Conservation (phyloP, 495 filamentous ascomycete genomes). For the Xylaria scruposa region DNA sequence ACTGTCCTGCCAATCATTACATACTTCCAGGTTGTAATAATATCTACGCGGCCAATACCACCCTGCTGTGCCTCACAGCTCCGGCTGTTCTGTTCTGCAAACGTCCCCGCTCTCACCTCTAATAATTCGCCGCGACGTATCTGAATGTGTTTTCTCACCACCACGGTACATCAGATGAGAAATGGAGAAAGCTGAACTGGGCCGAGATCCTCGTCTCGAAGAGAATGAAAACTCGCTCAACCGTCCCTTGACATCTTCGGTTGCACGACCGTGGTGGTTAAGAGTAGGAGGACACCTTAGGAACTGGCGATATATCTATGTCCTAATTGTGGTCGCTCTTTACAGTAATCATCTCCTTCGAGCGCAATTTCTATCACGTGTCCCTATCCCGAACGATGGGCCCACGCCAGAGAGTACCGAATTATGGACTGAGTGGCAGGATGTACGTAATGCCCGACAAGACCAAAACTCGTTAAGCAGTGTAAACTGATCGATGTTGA, state of each 20-base stretch:
- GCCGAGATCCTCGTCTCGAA: neutral
- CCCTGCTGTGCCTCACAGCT: slow-evolving; percentile 8
- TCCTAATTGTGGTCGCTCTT: slow-evolving; percentile 16
- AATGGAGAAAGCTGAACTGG: neutral
- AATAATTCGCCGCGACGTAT: neutral
- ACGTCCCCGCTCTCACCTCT: slow-evolving; percentile 4
- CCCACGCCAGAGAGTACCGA: slow-evolving; percentile 4
- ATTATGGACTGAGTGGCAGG: slow-evolving; percentile 39
- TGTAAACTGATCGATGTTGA: slow-evolving; percentile 21
- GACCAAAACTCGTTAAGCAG: neutral
- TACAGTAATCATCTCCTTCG: neutral
- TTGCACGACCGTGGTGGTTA: slow-evolving; percentile 5
- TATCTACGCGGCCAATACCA: neutral
- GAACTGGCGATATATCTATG: slow-evolving; percentile 13
- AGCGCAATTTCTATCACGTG: slow-evolving; percentile 11
- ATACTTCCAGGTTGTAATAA: slow-evolving; percentile 1
- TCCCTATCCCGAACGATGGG: slow-evolving; percentile 11
- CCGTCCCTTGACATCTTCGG: neutral
- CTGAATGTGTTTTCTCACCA: neutral
- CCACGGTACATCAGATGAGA: neutral
- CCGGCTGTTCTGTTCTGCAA: neutral
- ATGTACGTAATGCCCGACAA: slow-evolving; percentile 30
- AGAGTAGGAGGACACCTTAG: neutral
- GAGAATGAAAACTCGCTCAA: neutral
- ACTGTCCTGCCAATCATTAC: neutral